These are phyloP conservation scores for Epichloe sylvatica DNA, from an alignment of 2,329 filamentous ascomycete species.

Conservation along the genomic window DNA sequence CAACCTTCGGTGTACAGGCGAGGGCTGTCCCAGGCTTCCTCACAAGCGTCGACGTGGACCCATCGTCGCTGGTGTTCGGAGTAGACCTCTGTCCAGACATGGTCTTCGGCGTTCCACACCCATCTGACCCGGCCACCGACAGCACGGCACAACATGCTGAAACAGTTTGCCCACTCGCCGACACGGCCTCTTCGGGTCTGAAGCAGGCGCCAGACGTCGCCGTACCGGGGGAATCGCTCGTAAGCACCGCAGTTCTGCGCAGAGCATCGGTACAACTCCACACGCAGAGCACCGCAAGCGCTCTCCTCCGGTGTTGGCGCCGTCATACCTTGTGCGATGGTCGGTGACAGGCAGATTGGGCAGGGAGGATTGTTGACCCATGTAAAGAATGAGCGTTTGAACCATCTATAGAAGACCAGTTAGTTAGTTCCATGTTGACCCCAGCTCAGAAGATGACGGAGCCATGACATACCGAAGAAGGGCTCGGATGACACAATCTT, in stretches of 20 bases:
- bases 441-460: not conserved
- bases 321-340: constrained; percentile 69
- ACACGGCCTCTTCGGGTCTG: constrained; percentile 75
- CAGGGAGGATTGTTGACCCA: constrained; percentile 96
- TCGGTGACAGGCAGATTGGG: constrained; percentile 66
- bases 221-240: constrained; percentile 92
- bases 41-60: constrained; percentile 93
- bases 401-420: constrained; percentile 44
- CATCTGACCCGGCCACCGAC: constrained; percentile 83
- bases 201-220: constrained; percentile 83
- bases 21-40: constrained; percentile 91
- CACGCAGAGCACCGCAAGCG: constrained; percentile 71
- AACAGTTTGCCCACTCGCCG: constrained; percentile 97
- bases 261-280: constrained; percentile 84
- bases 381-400: constrained; percentile 85
- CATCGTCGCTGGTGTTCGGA: constrained; percentile 85
- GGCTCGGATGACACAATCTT: constrained; percentile 87
- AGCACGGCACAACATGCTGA: constrained; percentile 93
- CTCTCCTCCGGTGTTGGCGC: constrained; percentile 78
- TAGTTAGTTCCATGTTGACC: constrained; percentile 9
- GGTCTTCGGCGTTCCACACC: constrained; percentile 97
- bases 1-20: constrained; percentile 86
- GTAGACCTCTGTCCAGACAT: constrained; percentile 96
- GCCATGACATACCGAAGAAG: constrained; percentile 53
- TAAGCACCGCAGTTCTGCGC: constrained; percentile 58